Evolutionary conservation across 148 eudicot genomes (phyloP).

Genomic region (Fagopyrum homotropicum): DNA sequence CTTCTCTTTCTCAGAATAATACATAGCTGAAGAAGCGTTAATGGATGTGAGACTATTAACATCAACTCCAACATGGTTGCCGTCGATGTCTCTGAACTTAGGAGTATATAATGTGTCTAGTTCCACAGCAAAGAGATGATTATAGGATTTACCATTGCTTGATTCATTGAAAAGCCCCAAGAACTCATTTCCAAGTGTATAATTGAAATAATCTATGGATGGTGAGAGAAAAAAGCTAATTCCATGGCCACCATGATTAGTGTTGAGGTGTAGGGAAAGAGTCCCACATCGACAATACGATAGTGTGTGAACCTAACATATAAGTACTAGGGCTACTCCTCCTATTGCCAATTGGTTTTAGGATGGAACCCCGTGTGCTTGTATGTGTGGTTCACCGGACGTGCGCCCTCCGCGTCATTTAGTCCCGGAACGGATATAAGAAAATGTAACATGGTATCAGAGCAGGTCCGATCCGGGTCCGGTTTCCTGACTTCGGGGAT

Average conservation of each 20-base stretch:
- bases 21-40: background rate
- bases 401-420: too few relatives aligned
- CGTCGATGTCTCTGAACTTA: background rate
- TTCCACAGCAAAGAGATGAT: constrained; percentile 8
- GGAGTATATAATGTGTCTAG: constrained; percentile 2
- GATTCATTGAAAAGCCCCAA: background rate
- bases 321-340: too few relatives aligned
- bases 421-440: too few relatives aligned
- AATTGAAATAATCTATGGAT: background rate
- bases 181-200: background rate
- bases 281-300: too few relatives aligned
- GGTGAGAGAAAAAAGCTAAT: background rate
- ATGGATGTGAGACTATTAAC: constrained; percentile 3
- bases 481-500: too few relatives aligned
- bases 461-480: too few relatives aligned
- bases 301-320: too few relatives aligned
- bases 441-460: too few relatives aligned
- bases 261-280: too few relatives aligned
- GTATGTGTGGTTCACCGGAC: too few relatives aligned
- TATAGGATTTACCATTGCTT: background rate
- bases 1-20: background rate
- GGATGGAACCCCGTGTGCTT: too few relatives aligned
- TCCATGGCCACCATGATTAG: constrained; percentile 4
- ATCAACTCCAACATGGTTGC: constrained; percentile 8
- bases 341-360: too few relatives aligned